A percentile compares a stretch with the other conserved stretches of the same genome.
Conservation (phyloP, 176 grass and related monocot genomes). For the Eleusine indica region DNA sequence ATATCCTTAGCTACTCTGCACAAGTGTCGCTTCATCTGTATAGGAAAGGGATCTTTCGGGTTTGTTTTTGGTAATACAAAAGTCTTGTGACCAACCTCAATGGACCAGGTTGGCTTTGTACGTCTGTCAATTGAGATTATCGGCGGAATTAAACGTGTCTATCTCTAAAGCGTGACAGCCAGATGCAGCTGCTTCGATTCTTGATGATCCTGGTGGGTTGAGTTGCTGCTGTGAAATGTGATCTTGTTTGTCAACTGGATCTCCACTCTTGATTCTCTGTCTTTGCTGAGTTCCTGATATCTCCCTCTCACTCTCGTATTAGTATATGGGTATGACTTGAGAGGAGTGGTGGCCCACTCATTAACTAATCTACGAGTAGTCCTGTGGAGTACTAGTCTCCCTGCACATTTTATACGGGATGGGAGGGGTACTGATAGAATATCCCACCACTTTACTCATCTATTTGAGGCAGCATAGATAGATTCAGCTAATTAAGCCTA, state of each 20-base stretch:
- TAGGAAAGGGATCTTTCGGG: background rate
- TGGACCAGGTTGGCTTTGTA: background rate
- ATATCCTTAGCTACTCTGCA: background rate
- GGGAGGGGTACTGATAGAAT: constrained; percentile 17
- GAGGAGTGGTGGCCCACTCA: constrained; percentile 40
- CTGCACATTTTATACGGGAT: background rate
- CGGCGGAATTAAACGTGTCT: background rate
- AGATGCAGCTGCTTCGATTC: background rate
- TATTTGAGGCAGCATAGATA: background rate
- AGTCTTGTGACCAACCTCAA: background rate
- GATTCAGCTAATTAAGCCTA: constrained; percentile 4
- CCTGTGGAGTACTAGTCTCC: background rate
- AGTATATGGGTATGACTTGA: constrained; percentile 23
- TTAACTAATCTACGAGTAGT: background rate
- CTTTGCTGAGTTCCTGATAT: background rate
- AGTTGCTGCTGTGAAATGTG: background rate
- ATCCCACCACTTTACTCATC: constrained; percentile 43
- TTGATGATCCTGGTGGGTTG: background rate
- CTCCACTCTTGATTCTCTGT: background rate
- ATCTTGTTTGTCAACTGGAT: background rate
- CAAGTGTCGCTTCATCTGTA: constrained; percentile 3
- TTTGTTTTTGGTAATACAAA: too few species aligned
- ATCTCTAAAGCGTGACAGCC: background rate
- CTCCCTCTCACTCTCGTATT: background rate
- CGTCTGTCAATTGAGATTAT: background rate